Base-by-base conservation (phyloP, 208 protist species). In the Strigomonas culicis region DNA sequence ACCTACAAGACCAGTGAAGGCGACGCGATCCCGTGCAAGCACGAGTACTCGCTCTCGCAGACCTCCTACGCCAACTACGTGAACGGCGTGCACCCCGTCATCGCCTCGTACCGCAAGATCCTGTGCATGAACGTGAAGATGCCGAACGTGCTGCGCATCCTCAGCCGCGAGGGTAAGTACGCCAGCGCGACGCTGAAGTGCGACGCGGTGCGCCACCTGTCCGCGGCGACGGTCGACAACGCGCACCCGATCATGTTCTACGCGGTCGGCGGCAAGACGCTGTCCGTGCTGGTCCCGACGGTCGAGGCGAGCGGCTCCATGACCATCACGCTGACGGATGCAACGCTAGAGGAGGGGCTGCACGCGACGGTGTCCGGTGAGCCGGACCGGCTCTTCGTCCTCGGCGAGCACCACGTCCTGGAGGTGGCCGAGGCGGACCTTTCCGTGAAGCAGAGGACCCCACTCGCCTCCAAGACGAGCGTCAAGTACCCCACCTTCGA, bases 91-190 rank as follows among this genome's bases (percentile, higher is more conserved):
- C 75, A 70, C 25, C 79, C 87, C 32, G 49, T 88, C 27, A 59
- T 96, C 21, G 66, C 86, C 46, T 82, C 77, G 8, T 79, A 90
- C 66, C 78, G 83, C 46, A 75, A 75, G 34, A 66, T 92, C 47
- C 74, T 94, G 34, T 93, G 87, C 75, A 88, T 90, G 77, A 91
- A 81, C 31, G 77, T 85, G 62, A 92, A 93, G 67, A 73, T 86
- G 58, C 69, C 87, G n/a, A 93, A 90, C 68, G 75, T 74, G 36
- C 68, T 96, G 27, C 85, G 87, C 17, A 63, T 96, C 17, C 71
- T 96, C 52, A 86, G 86, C 52, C 78, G 78, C 25, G 68, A 84
- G 34, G 90, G 90, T 27, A 90, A 84, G 57, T 79, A 84, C 60
- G 74, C 69, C 24, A 84, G 93, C 51, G 77, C 65, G 41, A 78